Base-by-base conservation (phyloP, 305 asterid species). In the Rubia balearica region DNA sequence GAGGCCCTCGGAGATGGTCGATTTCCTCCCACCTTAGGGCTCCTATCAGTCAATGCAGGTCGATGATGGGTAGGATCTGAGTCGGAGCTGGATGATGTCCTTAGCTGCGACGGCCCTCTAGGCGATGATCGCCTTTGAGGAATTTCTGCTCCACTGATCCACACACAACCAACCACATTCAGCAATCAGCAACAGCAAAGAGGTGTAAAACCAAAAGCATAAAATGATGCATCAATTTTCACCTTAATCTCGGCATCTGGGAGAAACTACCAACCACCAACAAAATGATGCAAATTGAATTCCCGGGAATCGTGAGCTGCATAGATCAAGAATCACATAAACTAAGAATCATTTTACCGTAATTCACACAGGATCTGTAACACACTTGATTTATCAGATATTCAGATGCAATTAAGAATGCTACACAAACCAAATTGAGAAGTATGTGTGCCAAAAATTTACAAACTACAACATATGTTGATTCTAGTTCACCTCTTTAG, bases 181-280 rank as follows among this genome's bases (percentile, higher is more conserved):
- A 41, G 80, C 71, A 77, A 45, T 27, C 27, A 24, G 27, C 27
- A 24, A 24, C 69, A 17, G 51, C 67, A 70, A 16, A 36, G 67
- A 77, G 65, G 74, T 62, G 36, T 8, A 21, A 30, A 45, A 19
- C 64, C 65, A 12, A 8, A 12, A 14, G 17, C 2, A 27, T 2
- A 14, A 51, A 38, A 6, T 55, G 13, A 21, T 73, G 48, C 49
- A 55, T 70, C 30, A 70, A 63, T 14, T 33, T 81, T 41, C 83
- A 89, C 96, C 96, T 89, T 83, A 91, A 75, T 88, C 92, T 85
- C 69, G 96, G 88, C 96, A 91, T 91, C 80, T 78, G 49, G 27
- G 67, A 40, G 33, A 61, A 62, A 65, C 70, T 38, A 62, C 36
- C 56, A 57, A 56, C 53, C 6, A 62, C 27, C 27, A 24, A 24